A percentile compares a stretch with the other conserved stretches of the same genome.
phyloP scores from a whole-genome alignment of 2,329 filamentous ascomycete species.

The Fusarium sp. region DNA sequence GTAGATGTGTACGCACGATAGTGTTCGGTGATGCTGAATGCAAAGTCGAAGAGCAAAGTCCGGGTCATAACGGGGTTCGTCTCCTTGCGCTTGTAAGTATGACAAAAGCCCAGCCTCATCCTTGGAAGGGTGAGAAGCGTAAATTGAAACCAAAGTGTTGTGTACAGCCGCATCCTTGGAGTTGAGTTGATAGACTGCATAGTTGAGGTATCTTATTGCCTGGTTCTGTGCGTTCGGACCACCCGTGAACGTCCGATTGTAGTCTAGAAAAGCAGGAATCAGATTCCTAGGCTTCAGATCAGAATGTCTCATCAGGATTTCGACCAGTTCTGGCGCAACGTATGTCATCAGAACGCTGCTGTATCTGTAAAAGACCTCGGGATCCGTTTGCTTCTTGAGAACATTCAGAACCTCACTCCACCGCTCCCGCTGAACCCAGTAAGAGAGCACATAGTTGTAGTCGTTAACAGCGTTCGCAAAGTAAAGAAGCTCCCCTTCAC shows the following conservation, averaged over 20 bases:
- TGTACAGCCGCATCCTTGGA: slow-evolving; percentile 88
- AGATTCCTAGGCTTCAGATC: slow-evolving; percentile 87
- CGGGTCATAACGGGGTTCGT: slow-evolving; percentile 88
- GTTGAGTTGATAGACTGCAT: slow-evolving; percentile 87
- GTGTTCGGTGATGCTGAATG: slow-evolving; percentile 91
- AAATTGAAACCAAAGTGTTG: slow-evolving; percentile 96
- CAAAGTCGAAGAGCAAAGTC: slow-evolving; percentile 96
- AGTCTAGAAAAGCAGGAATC: slow-evolving; percentile 93
- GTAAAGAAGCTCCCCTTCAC: slow-evolving; percentile 91
- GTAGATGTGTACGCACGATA: slow-evolving; percentile 97
- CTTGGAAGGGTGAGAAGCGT: slow-evolving; percentile 84
- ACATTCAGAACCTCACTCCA: slow-evolving; percentile 90
- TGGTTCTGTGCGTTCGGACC: slow-evolving; percentile 79
- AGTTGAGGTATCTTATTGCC: slow-evolving; percentile 91
- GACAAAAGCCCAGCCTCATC: slow-evolving; percentile 87
- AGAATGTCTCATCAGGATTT: slow-evolving; percentile 91
- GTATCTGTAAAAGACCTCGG: slow-evolving; percentile 95
- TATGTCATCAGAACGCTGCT: slow-evolving; percentile 97
- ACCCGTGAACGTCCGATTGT: slow-evolving; percentile 81
- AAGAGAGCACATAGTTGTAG: slow-evolving; percentile 93
- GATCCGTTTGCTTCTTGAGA: slow-evolving; percentile 90
- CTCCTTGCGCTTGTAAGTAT: slow-evolving; percentile 91
- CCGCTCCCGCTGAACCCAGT: slow-evolving; percentile 95
- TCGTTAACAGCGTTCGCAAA: slow-evolving; percentile 91
- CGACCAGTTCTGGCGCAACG: slow-evolving; percentile 85